Conservation (phyloP, 768 basidiomycete genomes). For the Dentipellis sp. region DNA sequence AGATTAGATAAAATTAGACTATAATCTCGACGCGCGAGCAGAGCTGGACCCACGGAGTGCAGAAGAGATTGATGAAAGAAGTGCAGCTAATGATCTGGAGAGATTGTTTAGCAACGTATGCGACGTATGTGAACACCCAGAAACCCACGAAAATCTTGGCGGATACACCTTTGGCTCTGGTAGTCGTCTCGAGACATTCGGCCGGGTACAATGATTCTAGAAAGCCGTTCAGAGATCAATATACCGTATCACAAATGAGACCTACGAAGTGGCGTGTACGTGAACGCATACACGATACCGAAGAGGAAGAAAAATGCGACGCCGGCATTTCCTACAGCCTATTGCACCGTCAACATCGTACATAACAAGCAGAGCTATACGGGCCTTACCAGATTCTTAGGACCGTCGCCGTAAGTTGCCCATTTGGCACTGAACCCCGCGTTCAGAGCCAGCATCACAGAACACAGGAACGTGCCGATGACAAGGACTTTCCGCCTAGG, state of each 20-base stretch:
- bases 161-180: background rate
- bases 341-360: background rate
- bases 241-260: too few relatives aligned
- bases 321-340: background rate
- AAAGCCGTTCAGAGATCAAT: background rate
- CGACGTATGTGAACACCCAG: background rate
- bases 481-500: background rate
- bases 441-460: conserved; percentile 1
- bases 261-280: conserved; percentile 1
- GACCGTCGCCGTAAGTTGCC: background rate
- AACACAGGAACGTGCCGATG: background rate
- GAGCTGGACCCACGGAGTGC: background rate
- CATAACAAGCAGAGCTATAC: background rate
- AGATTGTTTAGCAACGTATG: too few relatives aligned
- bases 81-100: conserved; percentile 1
- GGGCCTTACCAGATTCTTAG: background rate
- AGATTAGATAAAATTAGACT: background rate
- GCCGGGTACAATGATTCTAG: conserved; percentile 1
- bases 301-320: conserved; percentile 3
- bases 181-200: conserved; percentile 1
- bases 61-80: conserved; percentile 4
- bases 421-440: conserved; percentile 1
- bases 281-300: background rate
- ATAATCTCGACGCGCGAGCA: background rate
- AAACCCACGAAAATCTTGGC: background rate